These are phyloP conservation scores for Diaporthe amygdali DNA, from an alignment of 2,329 filamentous ascomycete species.

Conservation along the genomic window DNA sequence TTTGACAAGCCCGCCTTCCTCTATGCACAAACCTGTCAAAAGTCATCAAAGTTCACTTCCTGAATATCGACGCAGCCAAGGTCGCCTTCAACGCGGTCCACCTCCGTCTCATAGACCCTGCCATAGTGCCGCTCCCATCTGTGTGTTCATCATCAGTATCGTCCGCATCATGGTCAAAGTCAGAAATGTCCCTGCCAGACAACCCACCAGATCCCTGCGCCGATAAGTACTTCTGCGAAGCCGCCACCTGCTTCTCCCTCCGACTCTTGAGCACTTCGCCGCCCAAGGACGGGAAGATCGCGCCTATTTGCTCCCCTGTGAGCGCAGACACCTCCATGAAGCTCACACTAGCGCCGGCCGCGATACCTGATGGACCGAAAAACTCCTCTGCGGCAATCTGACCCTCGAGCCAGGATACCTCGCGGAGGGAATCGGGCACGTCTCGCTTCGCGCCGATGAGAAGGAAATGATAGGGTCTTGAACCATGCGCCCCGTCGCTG, in stretches of 20 bases:
- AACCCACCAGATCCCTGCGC: conserved; percentile 8
- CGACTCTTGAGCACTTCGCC: conserved; percentile 39
- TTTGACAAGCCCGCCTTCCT: background rate
- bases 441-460: conserved; percentile 45
- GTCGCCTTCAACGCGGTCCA: conserved; percentile 20
- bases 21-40: background rate
- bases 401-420: conserved; percentile 39
- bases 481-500: conserved; percentile 8
- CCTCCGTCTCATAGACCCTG: conserved; percentile 8
- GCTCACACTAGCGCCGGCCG: conserved; percentile 28
- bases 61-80: conserved; percentile 15
- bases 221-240: background rate
- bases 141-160: background rate
- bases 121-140: conserved; percentile 9
- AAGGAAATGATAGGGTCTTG: conserved; percentile 36
- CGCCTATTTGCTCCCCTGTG: conserved; percentile 41
- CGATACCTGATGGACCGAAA: conserved; percentile 29
- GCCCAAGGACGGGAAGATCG: conserved; percentile 39
- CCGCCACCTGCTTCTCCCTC: conserved; percentile 8
- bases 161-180: conserved; percentile 1
- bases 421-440: conserved; percentile 32
- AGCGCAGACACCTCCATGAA: conserved; percentile 42
- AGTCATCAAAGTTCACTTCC: background rate
- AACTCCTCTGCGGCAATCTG: conserved; percentile 22
- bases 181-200: conserved; percentile 16